A percentile compares a stretch with the other conserved stretches of the same genome.
Conservation (phyloP, 2,329 filamentous ascomycete genomes). For the Aspergillus proliferans region DNA sequence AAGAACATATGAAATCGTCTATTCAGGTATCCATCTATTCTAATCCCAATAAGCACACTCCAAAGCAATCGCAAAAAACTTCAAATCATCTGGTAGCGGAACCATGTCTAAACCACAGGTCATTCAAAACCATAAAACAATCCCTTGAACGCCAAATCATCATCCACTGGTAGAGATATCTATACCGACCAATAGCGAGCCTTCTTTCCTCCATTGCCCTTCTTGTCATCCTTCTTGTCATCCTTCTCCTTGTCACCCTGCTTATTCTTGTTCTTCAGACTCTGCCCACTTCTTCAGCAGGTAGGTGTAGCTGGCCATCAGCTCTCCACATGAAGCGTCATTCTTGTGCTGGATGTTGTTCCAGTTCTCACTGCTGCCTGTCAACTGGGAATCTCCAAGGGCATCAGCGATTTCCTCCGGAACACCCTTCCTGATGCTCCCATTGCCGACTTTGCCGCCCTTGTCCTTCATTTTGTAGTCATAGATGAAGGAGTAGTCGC, state of each 20-base stretch:
- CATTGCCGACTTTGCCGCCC: background rate
- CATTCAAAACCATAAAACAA: background rate
- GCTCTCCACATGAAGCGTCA: background rate
- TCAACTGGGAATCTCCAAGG: background rate
- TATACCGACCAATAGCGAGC: background rate
- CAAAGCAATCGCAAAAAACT: background rate
- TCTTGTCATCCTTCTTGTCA: background rate
- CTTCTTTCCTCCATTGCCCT: background rate
- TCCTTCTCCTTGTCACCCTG: background rate
- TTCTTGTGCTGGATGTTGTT: conserved; percentile 1
- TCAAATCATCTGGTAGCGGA: background rate
- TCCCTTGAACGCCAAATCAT: background rate
- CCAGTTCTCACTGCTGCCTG: background rate
- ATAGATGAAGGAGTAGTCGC: conserved; percentile 1
- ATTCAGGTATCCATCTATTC: background rate
- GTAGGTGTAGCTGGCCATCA: conserved; percentile 1
- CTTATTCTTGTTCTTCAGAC: background rate
- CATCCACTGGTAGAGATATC: background rate
- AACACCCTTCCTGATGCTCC: conserved; percentile 1
- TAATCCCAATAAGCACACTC: background rate
- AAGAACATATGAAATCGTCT: background rate
- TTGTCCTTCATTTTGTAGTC: background rate
- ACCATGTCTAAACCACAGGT: background rate
- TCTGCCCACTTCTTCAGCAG: background rate
- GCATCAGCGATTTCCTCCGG: background rate